Evolutionary conservation across 495 filamentous ascomycete genomes (phyloP), one percentile per base, ranked within the genome.

Genomic region (Penicillium paxilli): DNA sequence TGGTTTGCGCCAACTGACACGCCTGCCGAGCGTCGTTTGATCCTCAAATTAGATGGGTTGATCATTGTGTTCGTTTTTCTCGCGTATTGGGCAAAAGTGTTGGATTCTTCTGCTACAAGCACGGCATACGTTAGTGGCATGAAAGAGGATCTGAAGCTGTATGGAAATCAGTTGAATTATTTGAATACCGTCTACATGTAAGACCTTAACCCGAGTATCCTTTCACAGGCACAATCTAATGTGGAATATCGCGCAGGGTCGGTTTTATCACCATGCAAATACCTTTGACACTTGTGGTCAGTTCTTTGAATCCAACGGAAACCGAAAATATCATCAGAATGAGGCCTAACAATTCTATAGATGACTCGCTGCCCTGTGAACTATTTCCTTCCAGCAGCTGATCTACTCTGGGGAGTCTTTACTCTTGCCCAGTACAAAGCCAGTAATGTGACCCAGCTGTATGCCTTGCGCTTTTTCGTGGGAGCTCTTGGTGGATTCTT

Each of bases 401-500:
- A 77, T 45, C 57, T 77, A 11, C 40, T 63, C 51, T 75, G 72
- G 74, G 72, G 74, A 16, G 51, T 72, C 24, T 75, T 73, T 51
- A 75, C 74, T 1, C 54, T 75, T 24, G 64, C 64, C 5, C 72
- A 77, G 41, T 74, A 68, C 58, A 68, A 72, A 50, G 62, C 62
- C 16, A 66, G 35, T 48, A 67, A 44, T 38, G 61, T 65, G 12
- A 65, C 62, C 6, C 53, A 63, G 17, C 57, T 67, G 5, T 65
- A 65, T 40, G 75, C 83, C 22, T 75, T 89, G 42, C 85, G 91
- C 17, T 92, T 94, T 75, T 94, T 95, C 71, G 81, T 95, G 44
- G 90, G 91, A 25, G 90, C 93, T 49, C 81, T 96, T 3, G 91
- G 90, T 32, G 91, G 86, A 0, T 78, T 80, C 21, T 96, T 94